Conservation (phyloP, 257 asterid species). For the Salvia rosmarinus region DNA sequence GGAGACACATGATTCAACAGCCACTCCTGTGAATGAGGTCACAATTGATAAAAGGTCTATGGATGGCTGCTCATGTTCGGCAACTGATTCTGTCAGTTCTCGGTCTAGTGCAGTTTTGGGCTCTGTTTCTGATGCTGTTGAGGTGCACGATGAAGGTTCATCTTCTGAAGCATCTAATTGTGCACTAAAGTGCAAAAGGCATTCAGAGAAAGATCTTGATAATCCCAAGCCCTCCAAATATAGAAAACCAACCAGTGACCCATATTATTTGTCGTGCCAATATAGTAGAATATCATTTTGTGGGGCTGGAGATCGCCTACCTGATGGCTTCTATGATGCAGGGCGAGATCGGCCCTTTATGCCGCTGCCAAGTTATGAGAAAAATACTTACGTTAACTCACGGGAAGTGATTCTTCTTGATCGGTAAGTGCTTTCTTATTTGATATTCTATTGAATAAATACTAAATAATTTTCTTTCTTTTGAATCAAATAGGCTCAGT, state of each 20-base stretch:
- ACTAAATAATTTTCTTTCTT: background rate
- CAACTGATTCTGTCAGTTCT: conserved; percentile 39
- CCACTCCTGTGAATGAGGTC: conserved; percentile 38
- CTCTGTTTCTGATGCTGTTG: conserved; percentile 50
- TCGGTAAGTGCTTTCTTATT: conserved; percentile 50
- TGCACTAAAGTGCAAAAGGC: conserved; percentile 74
- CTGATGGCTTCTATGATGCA: conserved; percentile 96
- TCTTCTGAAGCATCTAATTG: conserved; percentile 46
- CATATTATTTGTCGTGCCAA: conserved; percentile 62
- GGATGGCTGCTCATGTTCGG: conserved; percentile 57
- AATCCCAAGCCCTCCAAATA: conserved; percentile 86
- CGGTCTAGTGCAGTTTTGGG: conserved; percentile 38
- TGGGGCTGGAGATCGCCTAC: conserved; percentile 67
- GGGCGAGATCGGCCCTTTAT: conserved; percentile 93
- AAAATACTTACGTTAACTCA: conserved; percentile 49
- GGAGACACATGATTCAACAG: conserved; percentile 39
- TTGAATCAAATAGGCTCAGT: conserved; percentile 8
- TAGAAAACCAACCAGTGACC: conserved; percentile 66
- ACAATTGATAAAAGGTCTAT: conserved; percentile 35
- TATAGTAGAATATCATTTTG: conserved; percentile 77
- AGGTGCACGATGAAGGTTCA: conserved; percentile 47
- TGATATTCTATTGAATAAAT: background rate
- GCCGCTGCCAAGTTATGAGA: conserved; percentile 65
- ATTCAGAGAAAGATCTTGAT: conserved; percentile 77
- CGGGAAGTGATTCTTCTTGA: conserved; percentile 92